Evolutionary conservation across 306 rosid species (phyloP), one percentile per base, ranked within the genome.

Genomic region (Cucurbita maxima): DNA sequence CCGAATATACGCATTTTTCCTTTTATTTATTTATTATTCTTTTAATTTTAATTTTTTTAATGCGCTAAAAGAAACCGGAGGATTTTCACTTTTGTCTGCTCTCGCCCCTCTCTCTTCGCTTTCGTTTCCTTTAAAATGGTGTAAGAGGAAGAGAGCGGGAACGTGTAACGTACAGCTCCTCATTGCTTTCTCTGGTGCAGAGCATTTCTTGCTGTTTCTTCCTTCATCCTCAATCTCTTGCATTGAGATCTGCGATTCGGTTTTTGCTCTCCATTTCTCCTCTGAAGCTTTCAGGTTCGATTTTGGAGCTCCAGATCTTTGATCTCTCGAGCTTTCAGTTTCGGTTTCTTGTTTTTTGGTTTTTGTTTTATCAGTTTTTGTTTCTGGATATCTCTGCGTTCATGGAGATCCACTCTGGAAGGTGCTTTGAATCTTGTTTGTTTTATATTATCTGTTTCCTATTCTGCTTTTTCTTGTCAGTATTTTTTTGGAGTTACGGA

Each of bases 91-190:
- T 48, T 58, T 79, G 37, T 20, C 41, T 58, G 47, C 68, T 59
- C 15, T 63, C 10, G 37, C 3, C 15, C 57, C 64, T 50, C 12
- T 53, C 34, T 22, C 56, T 18, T 48, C 54, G 8, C 10, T 19
- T 45, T 12, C 64, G 41, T 15, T 22, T 25, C 77, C 83, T 70
- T 82, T 82, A 77, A 71, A 79, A 78, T 34, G 66, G 82, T 57
- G 79, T 57, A 43, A 50, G 71, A 61, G 79, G 71, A 79, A 51
- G 80, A 58, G 30, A 82, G 87, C 86, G 84, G 90, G 90, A 82
- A 87, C 75, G 78, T 25, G 41, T 38, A 61, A 14, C 86, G 84
- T 73, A 73, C 82, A 72, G 77, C 79, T 71, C 12, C 75, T 45
- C 69, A 54, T 36, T 55, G 69, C 73, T 77, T 75, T 75, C 82